Conservation (phyloP, 495 filamentous ascomycete species). For the Tuber melanosporum region DNA sequence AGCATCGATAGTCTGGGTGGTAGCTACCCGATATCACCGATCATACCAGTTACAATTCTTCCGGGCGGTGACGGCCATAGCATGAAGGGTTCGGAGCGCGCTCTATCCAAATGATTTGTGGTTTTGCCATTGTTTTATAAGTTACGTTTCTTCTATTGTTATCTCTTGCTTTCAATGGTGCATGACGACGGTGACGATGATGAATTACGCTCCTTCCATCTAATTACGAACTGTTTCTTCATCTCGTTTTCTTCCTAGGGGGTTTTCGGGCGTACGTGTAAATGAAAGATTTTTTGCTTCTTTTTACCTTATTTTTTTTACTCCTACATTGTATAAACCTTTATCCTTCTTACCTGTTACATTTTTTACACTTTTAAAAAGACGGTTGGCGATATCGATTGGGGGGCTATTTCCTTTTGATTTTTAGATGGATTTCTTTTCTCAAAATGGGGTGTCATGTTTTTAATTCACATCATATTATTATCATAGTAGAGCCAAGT, state of each 20-base stretch:
- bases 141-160: constrained; percentile 16
- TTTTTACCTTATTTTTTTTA: constrained; percentile 22
- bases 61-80: constrained; percentile 17
- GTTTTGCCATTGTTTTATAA: constrained; percentile 4
- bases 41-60: constrained; percentile 26
- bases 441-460: constrained; percentile 3
- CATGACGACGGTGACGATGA: constrained; percentile 26
- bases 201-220: constrained; percentile 25
- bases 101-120: constrained; percentile 26
- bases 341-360: constrained; percentile 8
- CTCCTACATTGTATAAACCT: constrained; percentile 29
- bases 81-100: constrained; percentile 25
- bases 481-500: constrained; percentile 1
- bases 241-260: constrained; percentile 21
- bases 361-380: neutral
- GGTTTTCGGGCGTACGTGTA: constrained; percentile 25
- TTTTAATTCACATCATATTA: neutral
- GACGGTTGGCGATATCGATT: constrained; percentile 19
- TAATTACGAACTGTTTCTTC: neutral
- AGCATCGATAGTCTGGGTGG: constrained; percentile 35
- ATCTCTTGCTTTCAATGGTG: constrained; percentile 11
- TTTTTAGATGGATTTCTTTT: constrained; percentile 23
- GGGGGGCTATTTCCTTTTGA: constrained; percentile 13
- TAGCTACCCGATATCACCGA: constrained; percentile 9
- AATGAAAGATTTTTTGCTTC: constrained; percentile 5